Conservation (phyloP, 2,329 filamentous ascomycete species). For the Aspergillus persii region DNA sequence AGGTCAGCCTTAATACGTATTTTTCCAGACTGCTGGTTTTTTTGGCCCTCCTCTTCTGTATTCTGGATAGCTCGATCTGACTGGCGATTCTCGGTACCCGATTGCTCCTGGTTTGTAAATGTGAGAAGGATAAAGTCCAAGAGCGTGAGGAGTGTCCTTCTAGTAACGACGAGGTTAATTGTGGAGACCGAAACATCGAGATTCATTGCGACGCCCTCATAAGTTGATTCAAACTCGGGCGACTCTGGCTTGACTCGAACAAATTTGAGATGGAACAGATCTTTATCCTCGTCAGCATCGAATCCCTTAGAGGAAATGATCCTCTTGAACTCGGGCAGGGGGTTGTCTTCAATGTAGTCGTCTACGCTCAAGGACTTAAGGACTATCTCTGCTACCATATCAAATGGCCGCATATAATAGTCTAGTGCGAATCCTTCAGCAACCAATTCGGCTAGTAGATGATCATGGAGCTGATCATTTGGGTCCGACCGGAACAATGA, state of each 20-base stretch:
- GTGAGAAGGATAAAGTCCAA: slow-evolving; percentile 92
- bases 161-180: slow-evolving; percentile 91
- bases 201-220: slow-evolving; percentile 91
- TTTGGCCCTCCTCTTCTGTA: slow-evolving; percentile 23
- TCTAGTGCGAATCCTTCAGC: slow-evolving; percentile 85
- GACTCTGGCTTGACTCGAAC: slow-evolving; percentile 85
- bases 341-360: slow-evolving; percentile 87
- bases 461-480: slow-evolving; percentile 70
- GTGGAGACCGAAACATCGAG: slow-evolving; percentile 88
- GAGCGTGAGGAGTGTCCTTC: slow-evolving; percentile 86
- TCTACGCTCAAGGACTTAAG: slow-evolving; percentile 85
- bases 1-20: slow-evolving; percentile 92
- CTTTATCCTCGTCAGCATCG: slow-evolving; percentile 66
- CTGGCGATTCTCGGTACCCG: slow-evolving; percentile 35
- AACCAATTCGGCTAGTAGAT: slow-evolving; percentile 83
- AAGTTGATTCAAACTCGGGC: slow-evolving; percentile 87
- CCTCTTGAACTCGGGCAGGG: slow-evolving; percentile 88
- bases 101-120: slow-evolving; percentile 67
- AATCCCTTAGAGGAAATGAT: slow-evolving; percentile 90
- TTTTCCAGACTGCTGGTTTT: slow-evolving; percentile 58
- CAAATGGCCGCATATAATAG: slow-evolving; percentile 83
- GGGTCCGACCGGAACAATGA: slow-evolving; percentile 86
- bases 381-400: slow-evolving; percentile 90
- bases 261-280: slow-evolving; percentile 86
- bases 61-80: slow-evolving; percentile 30